Evolutionary conservation across 768 basidiomycete species (phyloP), one percentile per base, ranked within the genome.

Genomic region (Suillus occidentalis): DNA sequence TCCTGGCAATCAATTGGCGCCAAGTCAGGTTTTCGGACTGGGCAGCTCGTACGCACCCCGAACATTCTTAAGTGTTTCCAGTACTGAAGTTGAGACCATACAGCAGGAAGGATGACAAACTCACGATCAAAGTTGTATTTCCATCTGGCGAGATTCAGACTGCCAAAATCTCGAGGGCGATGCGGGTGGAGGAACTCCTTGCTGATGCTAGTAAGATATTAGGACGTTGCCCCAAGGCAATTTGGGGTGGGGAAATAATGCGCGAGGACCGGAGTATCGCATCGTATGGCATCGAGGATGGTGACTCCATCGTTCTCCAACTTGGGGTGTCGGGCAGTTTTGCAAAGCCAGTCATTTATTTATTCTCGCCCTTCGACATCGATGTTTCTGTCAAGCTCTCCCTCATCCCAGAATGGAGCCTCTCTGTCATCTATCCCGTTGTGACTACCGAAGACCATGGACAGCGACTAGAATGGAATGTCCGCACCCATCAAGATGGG

Each of bases 301-400:
- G 47, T 13, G n/a, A 47, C n/a, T 5, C n/a, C n/a, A 47, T 47
- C 47, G 22, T n/a, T 10, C 43, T 45, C 16, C 37, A 37, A n/a
- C n/a, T n/a, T n/a, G n/a, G n/a, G 37, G 37, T 37, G 37, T 37
- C 37, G 3, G 18, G 1, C 18, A 2, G 18, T 18, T 6, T 8
- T 20, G 16, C 18, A 36, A 62, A 62, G 20, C 61, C 61, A 8
- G 50, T 62, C 31, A 57, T 62, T 28, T 62, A 62, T 47, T 14
- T 62, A 22, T 52, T 18, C 22, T 62, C 61, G 6, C 61, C 49
- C 12, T 36, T 49, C 34, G 49, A 62, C 6, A 62, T 61, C 22
- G 60, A 61, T 25, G 45, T 28, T 20, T 25, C 25, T 34, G 60
- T 61, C 6, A 22, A 25, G 3, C 39, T 61, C 12, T 61, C 60